Base-by-base conservation (phyloP, 495 filamentous ascomycete genomes). In the Xylaria flabelliformis region DNA sequence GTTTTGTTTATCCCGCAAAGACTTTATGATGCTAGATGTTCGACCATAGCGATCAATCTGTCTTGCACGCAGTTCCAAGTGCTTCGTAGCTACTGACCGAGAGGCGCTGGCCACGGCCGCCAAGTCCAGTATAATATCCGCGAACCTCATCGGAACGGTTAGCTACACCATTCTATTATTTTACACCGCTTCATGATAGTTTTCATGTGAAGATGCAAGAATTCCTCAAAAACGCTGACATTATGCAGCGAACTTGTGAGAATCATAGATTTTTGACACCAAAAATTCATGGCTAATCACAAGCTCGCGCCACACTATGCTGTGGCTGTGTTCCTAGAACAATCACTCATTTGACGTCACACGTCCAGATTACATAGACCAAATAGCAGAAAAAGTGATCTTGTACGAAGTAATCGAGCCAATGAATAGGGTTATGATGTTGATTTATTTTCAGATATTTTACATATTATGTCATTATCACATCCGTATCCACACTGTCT, bases 41-140 rank as follows among this genome's bases (percentile, higher is more conserved):
- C 86, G 87, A 65, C 85, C 90, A 79, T 92, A 98, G 70, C 91
- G 81, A 80, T 97, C 91, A 34, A 96, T 81, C 79, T 98, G 94
- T 68, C 89, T 86, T 51, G 88, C 85, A 21, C 94, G 91, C 73
- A 98, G 87, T 19, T 89, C 89, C 59, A 93, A 81, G 82, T 98
- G 96, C 82, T 94, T 93, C 74, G 87, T 83, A 19, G 92, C 93
- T 62, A 99, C 87, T 12, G 89, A 86, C 58, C 90, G 89, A 69
- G 93, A 91, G 77, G 92, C 95, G 84, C 89, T 91, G 77, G 92
- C 87, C 50, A 97, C 85, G 72, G 92, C 91, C 71, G 92, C 90
- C 72, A 91, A 87, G 83, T 98, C 95, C 69, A 97, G 84, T 64
- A 97, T 83, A 72, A 86, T 76, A 71, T 86, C 81, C 65, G 80